phyloP scores from a whole-genome alignment of 768 basidiomycete genomes.

The Serendipita sp. region DNA sequence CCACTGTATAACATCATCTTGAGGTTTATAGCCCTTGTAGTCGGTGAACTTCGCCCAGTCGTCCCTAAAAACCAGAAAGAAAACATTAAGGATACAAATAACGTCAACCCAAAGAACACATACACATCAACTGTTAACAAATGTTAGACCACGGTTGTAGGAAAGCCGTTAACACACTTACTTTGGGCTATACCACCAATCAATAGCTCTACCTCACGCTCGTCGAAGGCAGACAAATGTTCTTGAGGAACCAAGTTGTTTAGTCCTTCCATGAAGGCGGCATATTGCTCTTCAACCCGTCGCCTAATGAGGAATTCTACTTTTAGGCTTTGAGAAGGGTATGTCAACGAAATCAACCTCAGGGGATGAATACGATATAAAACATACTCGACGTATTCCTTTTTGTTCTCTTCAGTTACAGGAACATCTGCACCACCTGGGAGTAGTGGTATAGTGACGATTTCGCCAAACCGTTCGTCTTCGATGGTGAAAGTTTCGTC shows the following conservation, averaged over 20 bases:
- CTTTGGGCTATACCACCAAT: slow-evolving; percentile 91
- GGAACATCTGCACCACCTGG: slow-evolving; percentile 41
- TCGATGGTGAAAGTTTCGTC: slow-evolving; percentile 58
- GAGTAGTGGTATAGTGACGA: slow-evolving; percentile 38
- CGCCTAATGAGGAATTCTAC: slow-evolving; percentile 66
- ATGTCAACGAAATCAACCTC: neutral
- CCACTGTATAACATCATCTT: slow-evolving; percentile 79
- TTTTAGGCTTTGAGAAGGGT: slow-evolving; percentile 27
- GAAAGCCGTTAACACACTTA: slow-evolving; percentile 30
- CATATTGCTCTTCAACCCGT: slow-evolving; percentile 70
- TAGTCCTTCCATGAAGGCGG: slow-evolving; percentile 73
- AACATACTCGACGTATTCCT: slow-evolving; percentile 52
- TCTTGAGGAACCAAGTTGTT: slow-evolving; percentile 72
- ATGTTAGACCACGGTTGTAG: too few relatives aligned
- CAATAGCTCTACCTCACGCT: slow-evolving; percentile 72
- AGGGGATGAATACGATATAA: neutral
- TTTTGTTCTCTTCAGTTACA: slow-evolving; percentile 63
- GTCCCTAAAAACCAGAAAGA: slow-evolving; percentile 21
- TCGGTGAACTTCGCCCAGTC: slow-evolving; percentile 93
- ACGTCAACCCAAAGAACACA: slow-evolving; percentile 19
- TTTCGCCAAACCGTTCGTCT: slow-evolving; percentile 62
- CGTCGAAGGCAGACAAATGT: slow-evolving; percentile 78
- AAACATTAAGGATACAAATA: slow-evolving; percentile 2
- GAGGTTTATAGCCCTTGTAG: slow-evolving; percentile 51
- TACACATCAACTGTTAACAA: slow-evolving; percentile 7